Conservation (phyloP, 352 stramenopile genomes). For the Discostella stelligera region DNA sequence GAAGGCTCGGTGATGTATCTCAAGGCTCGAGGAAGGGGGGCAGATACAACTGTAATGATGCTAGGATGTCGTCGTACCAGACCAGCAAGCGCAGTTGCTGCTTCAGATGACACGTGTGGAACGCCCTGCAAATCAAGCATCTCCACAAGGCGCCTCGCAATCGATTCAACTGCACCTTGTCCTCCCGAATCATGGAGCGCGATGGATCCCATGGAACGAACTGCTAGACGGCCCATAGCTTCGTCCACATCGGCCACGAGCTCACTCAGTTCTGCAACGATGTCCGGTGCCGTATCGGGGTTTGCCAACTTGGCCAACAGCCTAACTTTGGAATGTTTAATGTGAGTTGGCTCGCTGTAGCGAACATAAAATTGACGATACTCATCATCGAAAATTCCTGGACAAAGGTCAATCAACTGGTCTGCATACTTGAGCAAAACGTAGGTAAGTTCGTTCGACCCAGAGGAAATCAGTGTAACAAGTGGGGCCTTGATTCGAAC, state of each 20-base stretch:
- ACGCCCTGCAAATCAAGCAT: conserved; percentile 94
- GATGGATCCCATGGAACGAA: conserved; percentile 92
- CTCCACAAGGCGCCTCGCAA: conserved; percentile 89
- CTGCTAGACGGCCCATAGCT: conserved; percentile 88
- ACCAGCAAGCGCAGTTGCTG: conserved; percentile 93
- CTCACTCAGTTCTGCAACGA: conserved; percentile 96
- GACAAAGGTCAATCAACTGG: conserved; percentile 91
- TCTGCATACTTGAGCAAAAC: conserved; percentile 96
- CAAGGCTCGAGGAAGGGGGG: conserved; percentile 80
- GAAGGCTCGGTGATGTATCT: conserved; percentile 83
- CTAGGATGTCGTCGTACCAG: conserved; percentile 95
- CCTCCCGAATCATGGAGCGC: conserved; percentile 82
- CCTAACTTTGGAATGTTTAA: conserved; percentile 98
- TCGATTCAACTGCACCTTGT: conserved; percentile 80
- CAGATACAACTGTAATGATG: conserved; percentile 89
- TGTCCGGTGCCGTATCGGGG: conserved; percentile 91
- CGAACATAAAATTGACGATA: conserved; percentile 95
- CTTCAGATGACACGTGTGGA: conserved; percentile 94
- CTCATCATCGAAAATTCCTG: conserved; percentile 95
- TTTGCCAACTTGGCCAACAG: conserved; percentile 94
- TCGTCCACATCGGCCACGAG: conserved; percentile 94
- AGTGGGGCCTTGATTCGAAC: conserved; percentile 91
- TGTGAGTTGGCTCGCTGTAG: conserved; percentile 97
- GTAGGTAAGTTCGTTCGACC: conserved; percentile 88
- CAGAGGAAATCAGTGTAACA: conserved; percentile 95